Conservation (phyloP, 225 moss, liverwort and hornwort species). For the Marchantia polymorpha region DNA sequence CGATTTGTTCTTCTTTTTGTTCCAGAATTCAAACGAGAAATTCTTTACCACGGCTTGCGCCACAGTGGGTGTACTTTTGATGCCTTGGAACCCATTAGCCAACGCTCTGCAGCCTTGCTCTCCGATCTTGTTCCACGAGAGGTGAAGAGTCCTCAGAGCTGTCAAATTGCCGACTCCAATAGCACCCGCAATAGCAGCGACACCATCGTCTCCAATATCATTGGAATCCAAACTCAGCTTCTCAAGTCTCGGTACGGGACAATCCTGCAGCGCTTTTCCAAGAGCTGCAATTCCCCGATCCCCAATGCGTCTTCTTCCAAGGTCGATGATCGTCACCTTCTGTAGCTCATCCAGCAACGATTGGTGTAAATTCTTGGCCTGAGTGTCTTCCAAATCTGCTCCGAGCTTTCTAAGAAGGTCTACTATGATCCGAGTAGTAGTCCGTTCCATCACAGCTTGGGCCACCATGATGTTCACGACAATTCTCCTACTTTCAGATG, state of each 20-base stretch:
- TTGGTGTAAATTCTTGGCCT: conserved; percentile 31
- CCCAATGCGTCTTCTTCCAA: conserved; percentile 35
- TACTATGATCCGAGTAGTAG: conserved; percentile 41
- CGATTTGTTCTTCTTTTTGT: conserved; percentile 27
- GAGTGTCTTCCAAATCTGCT: conserved; percentile 12
- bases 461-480: not conserved
- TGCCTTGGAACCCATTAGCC: conserved; percentile 30
- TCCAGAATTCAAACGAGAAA: conserved; percentile 43
- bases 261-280: conserved; percentile 42
- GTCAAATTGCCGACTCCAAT: conserved; percentile 42
- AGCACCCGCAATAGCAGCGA: conserved; percentile 31
- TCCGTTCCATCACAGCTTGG: conserved; percentile 29
- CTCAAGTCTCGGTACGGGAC: conserved; percentile 41
- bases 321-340: conserved; percentile 35
- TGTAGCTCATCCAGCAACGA: conserved; percentile 37
- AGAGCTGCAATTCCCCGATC: conserved; percentile 41
- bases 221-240: conserved; percentile 40
- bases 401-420: conserved; percentile 44
- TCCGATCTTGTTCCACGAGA: conserved; percentile 45
- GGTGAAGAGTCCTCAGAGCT: conserved; percentile 34
- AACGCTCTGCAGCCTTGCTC: conserved; percentile 39
- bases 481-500: not conserved
- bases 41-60: conserved; percentile 23
- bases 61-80: conserved; percentile 4
- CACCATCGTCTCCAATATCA: conserved; percentile 35